Evolutionary conservation across 2,329 filamentous ascomycete species (phyloP), one percentile per base, ranked within the genome.

Genomic region (Ramularia endophylla): DNA sequence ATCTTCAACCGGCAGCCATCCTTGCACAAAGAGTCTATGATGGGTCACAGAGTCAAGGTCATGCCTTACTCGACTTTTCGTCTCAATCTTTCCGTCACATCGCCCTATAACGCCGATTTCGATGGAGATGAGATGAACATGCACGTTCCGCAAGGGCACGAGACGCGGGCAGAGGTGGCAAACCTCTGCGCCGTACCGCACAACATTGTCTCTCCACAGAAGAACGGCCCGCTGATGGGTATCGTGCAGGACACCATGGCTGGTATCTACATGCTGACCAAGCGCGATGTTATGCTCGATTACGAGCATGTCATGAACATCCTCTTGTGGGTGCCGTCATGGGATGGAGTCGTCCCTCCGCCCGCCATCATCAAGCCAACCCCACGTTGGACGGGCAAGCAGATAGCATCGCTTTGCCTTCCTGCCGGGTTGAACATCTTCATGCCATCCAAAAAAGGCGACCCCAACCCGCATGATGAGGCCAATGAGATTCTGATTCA

Each of bases 61-160:
- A 97, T 98, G 89, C 92, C 92, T 3, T 98, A 95, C 66, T 98
- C 92, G 5, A 99, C 92, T 1, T 99, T 99, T 74, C 83, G 92
- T 50, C 77, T 99, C 34, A 99, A 99, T 60, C 68, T 98, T 54
- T 98, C 92, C 0, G 92, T 98, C 60, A 98, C 94, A 1, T 94
- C 89, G 19, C 92, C 92, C 0, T 99, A 99, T 74, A 99, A 99
- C 70, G 92, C 92, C 57, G 92, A 98, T 85, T 98, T 98, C 69
- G 92, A 98, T 61, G 92, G 92, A 69, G 92, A 98, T 65, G 92
- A 99, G 68, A 99, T 99, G 92, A 99, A 99, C 63, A 80, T 99
- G 70, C 92, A 99, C 77, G 94, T 98, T 38, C 94, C 92, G 3
- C 92, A 99, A 61, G 92, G 86, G 27, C 89, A 98, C 61, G 94